Evolutionary conservation across 192 early-diverging fungal species (phyloP), one percentile per base, ranked within the genome.

Genomic region (Coemansia reversa): DNA sequence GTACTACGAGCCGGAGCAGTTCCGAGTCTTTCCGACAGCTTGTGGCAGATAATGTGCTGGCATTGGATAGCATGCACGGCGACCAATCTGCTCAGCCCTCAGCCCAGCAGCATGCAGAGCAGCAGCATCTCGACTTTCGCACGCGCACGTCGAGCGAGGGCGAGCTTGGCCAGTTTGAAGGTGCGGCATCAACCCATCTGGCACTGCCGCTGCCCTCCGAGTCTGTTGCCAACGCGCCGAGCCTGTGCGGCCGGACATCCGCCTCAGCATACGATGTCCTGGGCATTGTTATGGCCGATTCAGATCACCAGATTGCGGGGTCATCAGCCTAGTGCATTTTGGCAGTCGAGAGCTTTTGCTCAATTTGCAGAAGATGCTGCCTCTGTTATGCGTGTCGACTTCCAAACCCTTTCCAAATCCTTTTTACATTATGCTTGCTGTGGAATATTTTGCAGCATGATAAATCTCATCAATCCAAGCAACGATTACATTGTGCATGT

Each of bases 161-260:
- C 47, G 78, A 81, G 47, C 72, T 81, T 3, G 78, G 72, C 22
- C 78, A 81, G 66, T 81, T 81, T 52, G 78, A 81, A 29, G 78
- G 78, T 6, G 72, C 78, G 18, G 59, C 72, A 9, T 72, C 78
- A n/a, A 68, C 77, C 5, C 78, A 71, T 25, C 51, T 81, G 66
- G 72, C 77, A 25, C 60, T 81, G 61, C 78, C 78, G 28, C 35
- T 81, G 66, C 78, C 78, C 3, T 62, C 78, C 6, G 72, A 71
- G 24, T 47, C 72, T 49, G 2, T 72, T 4, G 53, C 63, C 45
- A 70, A 39, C 23, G 58, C 66, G 2, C 24, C 72, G 29, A 69
- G 56, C 55, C 66, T 81, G 48, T 81, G 78, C 42, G 69, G 78
- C 55, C 72, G 78, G 66, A 53, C 78, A 11, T 60, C 78, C 45